Evolutionary conservation across 2,329 filamentous ascomycete genomes (phyloP).

Genomic region (Penicillium paneum): DNA sequence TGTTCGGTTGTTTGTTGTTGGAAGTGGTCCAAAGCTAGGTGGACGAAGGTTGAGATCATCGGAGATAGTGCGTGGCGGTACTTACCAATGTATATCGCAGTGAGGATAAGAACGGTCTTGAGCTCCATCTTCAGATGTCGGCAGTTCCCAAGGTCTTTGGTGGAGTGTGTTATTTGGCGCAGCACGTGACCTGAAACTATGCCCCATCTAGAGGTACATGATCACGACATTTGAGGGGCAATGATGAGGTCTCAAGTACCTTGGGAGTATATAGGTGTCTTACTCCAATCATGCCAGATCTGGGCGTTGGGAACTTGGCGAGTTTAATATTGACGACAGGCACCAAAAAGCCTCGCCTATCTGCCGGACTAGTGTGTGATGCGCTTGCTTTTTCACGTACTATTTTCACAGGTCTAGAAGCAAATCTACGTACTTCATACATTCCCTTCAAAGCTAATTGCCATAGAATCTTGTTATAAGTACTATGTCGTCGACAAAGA

Average conservation of each 20-base stretch:
- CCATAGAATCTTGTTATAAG: neutral
- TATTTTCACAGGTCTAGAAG: neutral
- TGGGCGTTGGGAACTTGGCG: neutral
- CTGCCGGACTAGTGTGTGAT: neutral
- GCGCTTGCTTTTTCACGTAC: neutral
- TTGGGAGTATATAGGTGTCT: neutral
- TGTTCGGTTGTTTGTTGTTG: neutral
- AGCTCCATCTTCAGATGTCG: slow-evolving; percentile 22
- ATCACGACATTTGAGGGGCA: neutral
- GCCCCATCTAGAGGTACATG: neutral
- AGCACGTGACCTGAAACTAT: slow-evolving; percentile 12
- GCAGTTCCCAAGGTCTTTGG: slow-evolving; percentile 1
- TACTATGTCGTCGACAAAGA: neutral
- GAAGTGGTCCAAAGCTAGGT: neutral
- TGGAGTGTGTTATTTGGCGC: slow-evolving; percentile 4
- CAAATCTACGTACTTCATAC: neutral
- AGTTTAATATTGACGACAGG: neutral
- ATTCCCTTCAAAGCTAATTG: neutral
- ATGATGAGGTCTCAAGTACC: neutral
- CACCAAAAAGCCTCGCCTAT: neutral
- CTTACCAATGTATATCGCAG: slow-evolving; percentile 21
- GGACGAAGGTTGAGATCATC: neutral
- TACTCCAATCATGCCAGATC: neutral
- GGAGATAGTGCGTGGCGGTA: neutral
- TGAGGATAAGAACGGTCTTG: slow-evolving; percentile 19